Evolutionary conservation across 2,329 filamentous ascomycete genomes (phyloP).

Genomic region (Sarocladiaceae sp.): DNA sequence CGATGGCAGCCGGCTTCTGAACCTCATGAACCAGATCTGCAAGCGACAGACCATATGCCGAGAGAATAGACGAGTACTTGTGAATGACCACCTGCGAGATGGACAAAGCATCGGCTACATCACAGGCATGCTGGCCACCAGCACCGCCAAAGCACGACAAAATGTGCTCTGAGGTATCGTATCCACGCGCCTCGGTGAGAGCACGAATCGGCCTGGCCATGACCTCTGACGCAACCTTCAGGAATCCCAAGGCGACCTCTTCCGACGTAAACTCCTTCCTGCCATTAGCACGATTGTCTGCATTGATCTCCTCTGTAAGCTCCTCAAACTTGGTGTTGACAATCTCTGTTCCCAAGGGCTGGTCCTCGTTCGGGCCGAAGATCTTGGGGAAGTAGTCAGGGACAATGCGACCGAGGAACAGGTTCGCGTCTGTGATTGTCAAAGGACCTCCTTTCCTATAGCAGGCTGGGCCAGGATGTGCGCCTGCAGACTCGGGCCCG

Average conservation of each 20-base stretch:
- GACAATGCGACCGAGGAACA: conserved; percentile 77
- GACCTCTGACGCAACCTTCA: conserved; percentile 88
- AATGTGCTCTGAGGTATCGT: conserved; percentile 83
- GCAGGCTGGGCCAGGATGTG: conserved; percentile 84
- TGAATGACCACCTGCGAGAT: conserved; percentile 83
- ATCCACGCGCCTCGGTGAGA: conserved; percentile 85
- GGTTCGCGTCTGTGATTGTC: conserved; percentile 87
- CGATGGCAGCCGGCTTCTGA: conserved; percentile 68
- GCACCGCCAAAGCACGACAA: conserved; percentile 90
- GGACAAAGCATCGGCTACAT: conserved; percentile 75
- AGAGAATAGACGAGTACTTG: conserved; percentile 82
- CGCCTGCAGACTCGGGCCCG: conserved; percentile 82
- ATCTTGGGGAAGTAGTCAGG: conserved; percentile 94
- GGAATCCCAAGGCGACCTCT: conserved; percentile 83
- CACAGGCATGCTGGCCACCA: conserved; percentile 88
- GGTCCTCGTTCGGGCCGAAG: conserved; percentile 83
- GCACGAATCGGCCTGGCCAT: conserved; percentile 90
- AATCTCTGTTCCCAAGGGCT: conserved; percentile 70
- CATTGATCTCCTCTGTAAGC: conserved; percentile 72
- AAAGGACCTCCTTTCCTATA: conserved; percentile 86
- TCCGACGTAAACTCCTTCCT: conserved; percentile 50
- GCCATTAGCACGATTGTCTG: conserved; percentile 37
- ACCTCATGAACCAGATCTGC: conserved; percentile 90
- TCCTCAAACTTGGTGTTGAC: conserved; percentile 73
- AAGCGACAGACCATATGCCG: conserved; percentile 87